phyloP scores from a whole-genome alignment of 805 yeast species.

The Candida vartiovaarae region DNA sequence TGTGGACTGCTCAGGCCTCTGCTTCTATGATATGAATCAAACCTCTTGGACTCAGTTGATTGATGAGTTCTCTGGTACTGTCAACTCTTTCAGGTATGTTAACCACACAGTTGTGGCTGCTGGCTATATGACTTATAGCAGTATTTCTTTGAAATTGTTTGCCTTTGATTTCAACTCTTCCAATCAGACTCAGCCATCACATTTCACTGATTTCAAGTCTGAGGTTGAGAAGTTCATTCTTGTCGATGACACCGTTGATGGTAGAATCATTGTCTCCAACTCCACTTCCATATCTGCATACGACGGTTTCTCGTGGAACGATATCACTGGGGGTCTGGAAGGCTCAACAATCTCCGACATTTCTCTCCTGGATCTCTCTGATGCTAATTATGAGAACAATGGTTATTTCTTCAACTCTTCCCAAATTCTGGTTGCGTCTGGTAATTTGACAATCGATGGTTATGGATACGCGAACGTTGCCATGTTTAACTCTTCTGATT shows the following conservation, averaged over 20 bases:
- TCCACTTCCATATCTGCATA: conserved; percentile 29
- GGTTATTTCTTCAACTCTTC: conserved; percentile 35
- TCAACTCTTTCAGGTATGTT: conserved; percentile 46
- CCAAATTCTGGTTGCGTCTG: conserved; percentile 49
- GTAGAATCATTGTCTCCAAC: conserved; percentile 38
- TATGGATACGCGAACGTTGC: conserved; percentile 60
- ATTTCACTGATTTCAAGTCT: conserved; percentile 13
- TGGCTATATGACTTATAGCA: conserved; percentile 45
- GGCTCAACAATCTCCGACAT: conserved; percentile 39
- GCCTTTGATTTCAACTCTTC: conserved; percentile 45
- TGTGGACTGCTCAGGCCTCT: conserved; percentile 52
- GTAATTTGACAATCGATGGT: conserved; percentile 38
- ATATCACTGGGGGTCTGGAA: conserved; percentile 29
- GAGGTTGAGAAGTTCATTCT: conserved; percentile 37
- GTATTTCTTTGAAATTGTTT: conserved; percentile 34
- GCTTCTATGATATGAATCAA: conserved; percentile 52
- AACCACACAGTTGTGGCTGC: conserved; percentile 35
- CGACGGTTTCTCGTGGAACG: conserved; percentile 43
- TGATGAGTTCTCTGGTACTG: conserved; percentile 40
- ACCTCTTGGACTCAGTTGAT: conserved; percentile 45
- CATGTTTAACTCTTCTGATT: conserved; percentile 51
- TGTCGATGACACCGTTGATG: conserved; percentile 37
- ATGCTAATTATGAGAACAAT: conserved; percentile 24
- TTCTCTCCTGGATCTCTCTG: conserved; percentile 31
- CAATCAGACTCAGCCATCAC: conserved; percentile 20